phyloP scores from a whole-genome alignment of 1,284 basidiomycete species.

The Filobasidium uniguttulatum region DNA sequence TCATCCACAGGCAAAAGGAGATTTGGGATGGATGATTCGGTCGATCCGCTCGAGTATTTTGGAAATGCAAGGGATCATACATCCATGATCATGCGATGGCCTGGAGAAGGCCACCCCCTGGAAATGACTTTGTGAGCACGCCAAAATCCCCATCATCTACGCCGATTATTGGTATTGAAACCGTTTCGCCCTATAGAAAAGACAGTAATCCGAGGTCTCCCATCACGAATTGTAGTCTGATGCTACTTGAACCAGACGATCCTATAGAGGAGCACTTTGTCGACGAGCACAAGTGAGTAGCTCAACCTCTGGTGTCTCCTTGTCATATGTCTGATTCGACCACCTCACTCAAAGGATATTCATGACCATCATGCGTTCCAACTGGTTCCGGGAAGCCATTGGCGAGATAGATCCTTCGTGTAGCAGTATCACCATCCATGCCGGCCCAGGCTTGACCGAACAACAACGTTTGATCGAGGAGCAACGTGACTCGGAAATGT shows the following conservation, averaged over 20 bases:
- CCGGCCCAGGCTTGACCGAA: conserved; percentile 34
- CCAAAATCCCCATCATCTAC: not conserved
- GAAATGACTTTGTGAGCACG: conserved; percentile 59
- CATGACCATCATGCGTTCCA: conserved; percentile 37
- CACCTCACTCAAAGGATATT: not conserved
- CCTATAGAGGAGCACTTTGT: conserved; percentile 67
- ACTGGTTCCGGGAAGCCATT: conserved; percentile 82
- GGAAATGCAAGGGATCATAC: conserved; percentile 37
- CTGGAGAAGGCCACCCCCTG: conserved; percentile 63
- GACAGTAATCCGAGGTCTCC: conserved; percentile 64
- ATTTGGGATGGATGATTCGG: not conserved
- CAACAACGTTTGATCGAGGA: conserved; percentile 19
- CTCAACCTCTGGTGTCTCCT: not conserved
- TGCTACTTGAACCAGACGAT: conserved; percentile 70
- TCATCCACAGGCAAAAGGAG: not conserved
- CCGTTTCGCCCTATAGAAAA: conserved; percentile 42
- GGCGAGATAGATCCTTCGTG: conserved; percentile 74
- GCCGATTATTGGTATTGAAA: not conserved
- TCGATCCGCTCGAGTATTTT: not conserved
- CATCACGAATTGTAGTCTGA: conserved; percentile 74
- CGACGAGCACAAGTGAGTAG: conserved; percentile 48
- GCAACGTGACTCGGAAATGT: conserved; percentile 21
- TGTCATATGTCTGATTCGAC: not conserved
- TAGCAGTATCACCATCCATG: conserved; percentile 67
- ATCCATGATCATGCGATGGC: conserved; percentile 71